Conservation (phyloP, 2,329 filamentous ascomycete genomes). For the Furcasterigmium furcatum region DNA sequence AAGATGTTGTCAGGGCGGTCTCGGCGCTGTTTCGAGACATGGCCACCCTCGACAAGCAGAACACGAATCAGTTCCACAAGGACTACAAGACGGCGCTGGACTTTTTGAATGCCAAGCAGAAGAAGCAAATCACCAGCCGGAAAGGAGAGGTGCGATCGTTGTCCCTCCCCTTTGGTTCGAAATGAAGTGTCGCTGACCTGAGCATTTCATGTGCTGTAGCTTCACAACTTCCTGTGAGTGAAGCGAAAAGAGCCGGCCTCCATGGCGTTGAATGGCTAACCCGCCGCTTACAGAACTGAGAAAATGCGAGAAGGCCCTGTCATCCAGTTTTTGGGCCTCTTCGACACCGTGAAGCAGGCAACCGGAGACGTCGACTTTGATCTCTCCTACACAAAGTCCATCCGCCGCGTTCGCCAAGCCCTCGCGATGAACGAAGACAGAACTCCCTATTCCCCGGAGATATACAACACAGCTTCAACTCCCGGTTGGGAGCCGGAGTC, state of each 20-base stretch:
- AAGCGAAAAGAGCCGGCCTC: slow-evolving; percentile 10
- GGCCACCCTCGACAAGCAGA: slow-evolving; percentile 1
- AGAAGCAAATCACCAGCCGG: background rate
- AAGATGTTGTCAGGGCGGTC: slow-evolving; percentile 30
- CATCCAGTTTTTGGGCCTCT: slow-evolving; percentile 31
- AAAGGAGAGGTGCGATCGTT: slow-evolving; percentile 10
- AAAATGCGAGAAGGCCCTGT: slow-evolving; percentile 16
- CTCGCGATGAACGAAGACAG: slow-evolving; percentile 33
- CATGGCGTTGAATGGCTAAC: slow-evolving; percentile 13
- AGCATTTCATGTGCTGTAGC: background rate
- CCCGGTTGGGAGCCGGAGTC: slow-evolving; percentile 16
- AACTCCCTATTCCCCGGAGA: slow-evolving; percentile 19
- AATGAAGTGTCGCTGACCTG: background rate
- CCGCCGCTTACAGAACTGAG: slow-evolving; percentile 9
- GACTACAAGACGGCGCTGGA: background rate
- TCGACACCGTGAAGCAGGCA: slow-evolving; percentile 29
- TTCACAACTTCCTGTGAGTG: slow-evolving; percentile 23
- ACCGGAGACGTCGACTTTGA: slow-evolving; percentile 19
- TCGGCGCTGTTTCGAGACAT: slow-evolving; percentile 32
- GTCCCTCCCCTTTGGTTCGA: no score
- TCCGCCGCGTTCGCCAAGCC: slow-evolving; percentile 30
- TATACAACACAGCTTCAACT: slow-evolving; percentile 12
- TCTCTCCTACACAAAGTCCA: slow-evolving; percentile 26
- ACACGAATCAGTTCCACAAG: background rate
- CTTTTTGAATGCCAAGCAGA: background rate